Evolutionary conservation across 768 basidiomycete genomes (phyloP).

Genomic region (Tephrocybe sp.): DNA sequence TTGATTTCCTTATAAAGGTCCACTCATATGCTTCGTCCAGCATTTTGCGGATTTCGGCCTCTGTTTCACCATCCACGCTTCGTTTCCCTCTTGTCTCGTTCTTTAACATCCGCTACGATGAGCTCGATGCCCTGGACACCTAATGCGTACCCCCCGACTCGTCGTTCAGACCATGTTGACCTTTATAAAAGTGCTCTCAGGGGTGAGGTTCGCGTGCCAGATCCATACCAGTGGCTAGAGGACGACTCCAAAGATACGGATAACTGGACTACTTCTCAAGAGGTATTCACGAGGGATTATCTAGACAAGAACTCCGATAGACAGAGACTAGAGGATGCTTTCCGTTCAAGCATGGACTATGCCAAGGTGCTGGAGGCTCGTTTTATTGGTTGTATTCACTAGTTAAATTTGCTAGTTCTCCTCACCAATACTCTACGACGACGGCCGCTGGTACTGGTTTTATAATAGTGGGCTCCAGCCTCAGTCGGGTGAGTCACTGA

Average conservation of each 20-base stretch:
- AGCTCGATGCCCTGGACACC: conserved; percentile 48
- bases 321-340: conserved; percentile 53
- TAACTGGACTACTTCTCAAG: conserved; percentile 61
- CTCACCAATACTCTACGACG: conserved; percentile 56
- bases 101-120: conserved; percentile 28
- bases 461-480: conserved; percentile 76
- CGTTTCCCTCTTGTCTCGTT: conserved; percentile 20
- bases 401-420: conserved; percentile 46
- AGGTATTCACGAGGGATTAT: conserved; percentile 52
- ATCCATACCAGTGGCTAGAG: conserved; percentile 80
- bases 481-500: conserved; percentile 45
- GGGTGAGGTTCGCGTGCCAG: conserved; percentile 61
- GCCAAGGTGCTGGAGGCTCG: conserved; percentile 30
- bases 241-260: conserved; percentile 60
- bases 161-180: conserved; percentile 65
- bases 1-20: conserved; percentile 17
- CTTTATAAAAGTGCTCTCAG: conserved; percentile 60
- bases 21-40: conserved; percentile 21
- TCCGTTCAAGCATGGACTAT: conserved; percentile 44
- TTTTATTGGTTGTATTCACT: neutral
- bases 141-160: conserved; percentile 60
- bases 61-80: conserved; percentile 19
- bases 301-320: conserved; percentile 64
- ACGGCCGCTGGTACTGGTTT: conserved; percentile 79
- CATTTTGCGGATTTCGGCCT: conserved; percentile 13